Base-by-base conservation (phyloP, 495 filamentous ascomycete genomes). In the Penicillium coprophilum region DNA sequence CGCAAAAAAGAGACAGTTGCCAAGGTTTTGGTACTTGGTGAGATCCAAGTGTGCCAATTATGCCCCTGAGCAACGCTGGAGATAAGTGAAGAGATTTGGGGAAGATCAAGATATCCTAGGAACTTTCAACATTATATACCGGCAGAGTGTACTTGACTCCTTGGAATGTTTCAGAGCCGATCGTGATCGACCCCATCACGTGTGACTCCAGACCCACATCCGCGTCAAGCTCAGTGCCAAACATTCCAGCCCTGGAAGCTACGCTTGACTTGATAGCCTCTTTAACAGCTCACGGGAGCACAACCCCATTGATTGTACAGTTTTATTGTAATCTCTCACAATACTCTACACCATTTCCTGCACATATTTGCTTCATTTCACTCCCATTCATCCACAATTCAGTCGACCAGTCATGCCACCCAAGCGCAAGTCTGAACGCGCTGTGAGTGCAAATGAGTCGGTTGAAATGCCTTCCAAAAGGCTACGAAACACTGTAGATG, bases 401-500 rank as follows among this genome's bases (percentile, higher is more conserved):
- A 32, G 24, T 50, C 17, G 47, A 51, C 44, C 31, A 4, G 10
- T 23, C 34, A 72, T 71, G 70, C 59, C 67, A 32, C 55, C 57
- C 24, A 65, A 65, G 59, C 70, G 70, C 55, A 73, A 68, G 55
- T 61, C 67, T 12, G 65, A 61, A 39, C 59, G 54, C 53, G 59
- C 48, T 13, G 27, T 63, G 32, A 55, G 61, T 46, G 40, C 60
- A 19, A 63, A 65, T 3, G 65, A 64, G 13, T 23, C 31, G n/a
- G 46, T 17, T 30, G 44, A 20, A 21, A 61, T 60, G 2, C 63
- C 67, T 12, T 59, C 70, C 0, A 74, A 74, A 50, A 61, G 58
- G 41, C 51, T 62, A 11, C 59, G 60, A 56, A 54, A 51, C 34
- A 50, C 38, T 20, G 19, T 23, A n/a, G 31, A 45, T 7, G 41